phyloP scores from a whole-genome alignment of 495 filamentous ascomycete species.

The Baudoinia panamericana region DNA sequence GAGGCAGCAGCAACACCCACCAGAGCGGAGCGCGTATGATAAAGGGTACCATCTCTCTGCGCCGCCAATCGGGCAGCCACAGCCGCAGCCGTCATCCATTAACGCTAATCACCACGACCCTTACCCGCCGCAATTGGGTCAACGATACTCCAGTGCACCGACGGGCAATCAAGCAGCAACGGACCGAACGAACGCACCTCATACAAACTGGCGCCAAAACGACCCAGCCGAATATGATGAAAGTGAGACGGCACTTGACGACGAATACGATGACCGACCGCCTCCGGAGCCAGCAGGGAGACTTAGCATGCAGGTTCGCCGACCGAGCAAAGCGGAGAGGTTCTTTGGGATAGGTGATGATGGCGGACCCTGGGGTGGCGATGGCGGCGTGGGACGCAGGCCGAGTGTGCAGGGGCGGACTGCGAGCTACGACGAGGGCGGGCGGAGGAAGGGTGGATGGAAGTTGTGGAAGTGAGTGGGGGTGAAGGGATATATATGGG shows the following conservation, averaged over 20 bases:
- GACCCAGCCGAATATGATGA: slow-evolving; percentile 3
- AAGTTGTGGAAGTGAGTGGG: too few relatives aligned
- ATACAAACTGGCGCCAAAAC: background rate
- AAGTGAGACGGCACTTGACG: background rate
- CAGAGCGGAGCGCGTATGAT: slow-evolving; percentile 1
- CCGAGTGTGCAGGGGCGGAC: too few relatives aligned
- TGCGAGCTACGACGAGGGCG: too few relatives aligned
- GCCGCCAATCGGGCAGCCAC: slow-evolving; percentile 10
- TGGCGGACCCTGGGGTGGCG: slow-evolving; percentile 2
- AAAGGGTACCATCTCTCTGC: slow-evolving; percentile 12
- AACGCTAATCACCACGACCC: slow-evolving; percentile 8
- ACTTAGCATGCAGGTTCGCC: slow-evolving; percentile 1
- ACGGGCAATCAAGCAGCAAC: too few relatives aligned
- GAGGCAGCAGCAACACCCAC: background rate
- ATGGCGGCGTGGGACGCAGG: background rate
- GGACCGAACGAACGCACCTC: too few relatives aligned
- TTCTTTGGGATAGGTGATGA: slow-evolving; percentile 20
- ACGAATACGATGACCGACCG: slow-evolving; percentile 3
- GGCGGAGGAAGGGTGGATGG: too few relatives aligned
- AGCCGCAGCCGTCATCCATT: slow-evolving; percentile 3
- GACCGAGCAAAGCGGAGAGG: slow-evolving; percentile 17
- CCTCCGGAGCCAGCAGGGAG: background rate
- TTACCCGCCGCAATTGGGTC: slow-evolving; percentile 2
- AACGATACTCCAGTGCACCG: slow-evolving; percentile 1
- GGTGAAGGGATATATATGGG: too few relatives aligned